A percentile compares a stretch with the other conserved stretches of the same genome.
Conservation (phyloP, 2,329 filamentous ascomycete species). For the Colletotrichum sp. region DNA sequence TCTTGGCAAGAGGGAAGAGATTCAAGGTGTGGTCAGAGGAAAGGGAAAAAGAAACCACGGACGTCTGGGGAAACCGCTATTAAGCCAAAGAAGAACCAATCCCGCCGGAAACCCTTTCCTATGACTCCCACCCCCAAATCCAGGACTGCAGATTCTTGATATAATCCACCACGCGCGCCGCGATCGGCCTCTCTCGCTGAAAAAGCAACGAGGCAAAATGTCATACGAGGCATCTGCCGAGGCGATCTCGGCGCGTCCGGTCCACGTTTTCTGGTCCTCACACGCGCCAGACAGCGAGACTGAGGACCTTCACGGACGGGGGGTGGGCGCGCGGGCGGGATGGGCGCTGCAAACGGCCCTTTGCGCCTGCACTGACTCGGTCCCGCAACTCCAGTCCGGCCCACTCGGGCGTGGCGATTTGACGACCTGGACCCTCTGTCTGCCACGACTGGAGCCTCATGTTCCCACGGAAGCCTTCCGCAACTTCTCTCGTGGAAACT, state of each 20-base stretch:
- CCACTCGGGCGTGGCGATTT: constrained; percentile 16
- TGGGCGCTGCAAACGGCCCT: background rate
- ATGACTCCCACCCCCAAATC: background rate
- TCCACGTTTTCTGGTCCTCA: background rate
- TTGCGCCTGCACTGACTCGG: constrained; percentile 7
- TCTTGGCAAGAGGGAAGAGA: background rate
- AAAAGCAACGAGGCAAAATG: constrained; percentile 3
- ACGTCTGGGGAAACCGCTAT: background rate
- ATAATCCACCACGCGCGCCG: constrained; percentile 16
- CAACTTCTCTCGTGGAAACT: background rate
- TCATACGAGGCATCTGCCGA: constrained; percentile 13
- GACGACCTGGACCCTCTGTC: constrained; percentile 4
- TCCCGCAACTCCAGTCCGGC: constrained; percentile 5
- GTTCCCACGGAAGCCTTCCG: constrained; percentile 7
- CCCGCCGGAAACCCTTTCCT: background rate
- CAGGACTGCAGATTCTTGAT: constrained; percentile 4
- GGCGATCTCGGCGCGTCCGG: constrained; percentile 19
- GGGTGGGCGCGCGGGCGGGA: background rate
- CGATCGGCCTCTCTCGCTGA: constrained; percentile 12
- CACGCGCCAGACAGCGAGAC: background rate
- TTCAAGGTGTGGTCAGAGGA: background rate
- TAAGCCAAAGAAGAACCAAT: background rate
- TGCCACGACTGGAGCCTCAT: constrained; percentile 6
- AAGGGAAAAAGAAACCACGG: background rate
- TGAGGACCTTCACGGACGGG: background rate